Conservation (phyloP, 2,329 filamentous ascomycete species). For the Keithomyces neogunnii region DNA sequence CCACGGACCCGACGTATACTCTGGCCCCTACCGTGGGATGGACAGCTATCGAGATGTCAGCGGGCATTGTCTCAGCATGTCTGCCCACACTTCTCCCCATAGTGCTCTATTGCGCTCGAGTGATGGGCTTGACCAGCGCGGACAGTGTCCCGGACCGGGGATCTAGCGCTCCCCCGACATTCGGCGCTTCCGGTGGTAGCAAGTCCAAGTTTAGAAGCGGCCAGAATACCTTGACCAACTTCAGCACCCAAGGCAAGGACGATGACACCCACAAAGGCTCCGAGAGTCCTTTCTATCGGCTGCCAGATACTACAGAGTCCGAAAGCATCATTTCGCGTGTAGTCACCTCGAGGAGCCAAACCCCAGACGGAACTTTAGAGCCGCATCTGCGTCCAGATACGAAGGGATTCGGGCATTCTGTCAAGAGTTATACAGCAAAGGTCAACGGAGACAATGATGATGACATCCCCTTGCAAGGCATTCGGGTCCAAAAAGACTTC, state of each 20-base stretch:
- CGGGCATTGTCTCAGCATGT: constrained; percentile 44
- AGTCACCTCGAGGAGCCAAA: background rate
- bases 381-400: constrained; percentile 23
- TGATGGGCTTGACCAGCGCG: constrained; percentile 29
- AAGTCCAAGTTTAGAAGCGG: constrained; percentile 9
- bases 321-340: constrained; percentile 9
- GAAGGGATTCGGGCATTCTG: constrained; percentile 21
- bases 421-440: constrained; percentile 21
- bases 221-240: constrained; percentile 10
- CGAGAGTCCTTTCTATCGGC: constrained; percentile 20
- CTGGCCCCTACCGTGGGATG: constrained; percentile 37
- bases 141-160: constrained; percentile 17
- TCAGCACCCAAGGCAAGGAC: constrained; percentile 7
- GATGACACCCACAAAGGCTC: constrained; percentile 8
- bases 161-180: constrained; percentile 11
- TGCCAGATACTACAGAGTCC: constrained; percentile 22
- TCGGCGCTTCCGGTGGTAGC: constrained; percentile 12
- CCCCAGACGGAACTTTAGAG: constrained; percentile 6
- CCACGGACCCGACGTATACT: constrained; percentile 34
- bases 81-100: constrained; percentile 43
- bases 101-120: constrained; percentile 27
- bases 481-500: constrained; percentile 29
- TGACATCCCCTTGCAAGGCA: constrained; percentile 29
- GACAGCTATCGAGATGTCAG: constrained; percentile 39
- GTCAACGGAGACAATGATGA: constrained; percentile 22